Evolutionary conservation across 768 basidiomycete species (phyloP).

Genomic region (Amanita polypyramis): DNA sequence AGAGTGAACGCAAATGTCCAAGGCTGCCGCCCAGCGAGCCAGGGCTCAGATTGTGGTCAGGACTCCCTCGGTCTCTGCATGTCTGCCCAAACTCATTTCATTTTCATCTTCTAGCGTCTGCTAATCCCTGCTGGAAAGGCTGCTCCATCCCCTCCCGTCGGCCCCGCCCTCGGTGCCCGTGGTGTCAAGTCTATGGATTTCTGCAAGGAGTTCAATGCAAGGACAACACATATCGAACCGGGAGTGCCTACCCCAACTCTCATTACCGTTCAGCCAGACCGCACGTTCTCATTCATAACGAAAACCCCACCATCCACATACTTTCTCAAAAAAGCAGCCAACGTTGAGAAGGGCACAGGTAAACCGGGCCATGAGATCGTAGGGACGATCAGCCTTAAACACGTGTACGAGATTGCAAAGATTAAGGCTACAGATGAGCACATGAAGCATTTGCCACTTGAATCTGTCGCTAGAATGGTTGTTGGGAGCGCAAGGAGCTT

Average conservation of each 20-base stretch:
- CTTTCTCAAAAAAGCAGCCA: slow-evolving; percentile 85
- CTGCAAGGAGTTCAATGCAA: slow-evolving; percentile 99
- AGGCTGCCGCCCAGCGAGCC: slow-evolving; percentile 40
- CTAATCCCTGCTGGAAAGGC: slow-evolving; percentile 91
- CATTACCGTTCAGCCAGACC: slow-evolving; percentile 90
- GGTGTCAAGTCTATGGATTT: slow-evolving; percentile 99
- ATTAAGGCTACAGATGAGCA: slow-evolving; percentile 90
- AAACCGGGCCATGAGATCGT: slow-evolving; percentile 69
- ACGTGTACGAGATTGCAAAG: slow-evolving; percentile 97
- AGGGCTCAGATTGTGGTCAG: slow-evolving; percentile 71
- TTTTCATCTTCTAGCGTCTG: slow-evolving; percentile 46
- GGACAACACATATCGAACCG: slow-evolving; percentile 76
- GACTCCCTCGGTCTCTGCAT: slow-evolving; percentile 12
- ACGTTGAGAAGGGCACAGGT: slow-evolving; percentile 83
- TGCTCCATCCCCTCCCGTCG: slow-evolving; percentile 91
- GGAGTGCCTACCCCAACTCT: slow-evolving; percentile 87
- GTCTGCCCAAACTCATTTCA: slow-evolving; percentile 10
- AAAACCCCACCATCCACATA: slow-evolving; percentile 87
- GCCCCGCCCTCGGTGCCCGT: slow-evolving; percentile 93
- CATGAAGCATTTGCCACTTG: slow-evolving; percentile 75
- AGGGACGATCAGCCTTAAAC: slow-evolving; percentile 87
- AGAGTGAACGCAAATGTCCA: slow-evolving; percentile 43
- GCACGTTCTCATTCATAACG: slow-evolving; percentile 86
- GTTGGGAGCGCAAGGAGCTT: slow-evolving; percentile 83
- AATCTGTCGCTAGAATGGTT: slow-evolving; percentile 82